Base-by-base conservation (phyloP, 805 yeast genomes). In the Wickerhamiella allomyrinae region DNA sequence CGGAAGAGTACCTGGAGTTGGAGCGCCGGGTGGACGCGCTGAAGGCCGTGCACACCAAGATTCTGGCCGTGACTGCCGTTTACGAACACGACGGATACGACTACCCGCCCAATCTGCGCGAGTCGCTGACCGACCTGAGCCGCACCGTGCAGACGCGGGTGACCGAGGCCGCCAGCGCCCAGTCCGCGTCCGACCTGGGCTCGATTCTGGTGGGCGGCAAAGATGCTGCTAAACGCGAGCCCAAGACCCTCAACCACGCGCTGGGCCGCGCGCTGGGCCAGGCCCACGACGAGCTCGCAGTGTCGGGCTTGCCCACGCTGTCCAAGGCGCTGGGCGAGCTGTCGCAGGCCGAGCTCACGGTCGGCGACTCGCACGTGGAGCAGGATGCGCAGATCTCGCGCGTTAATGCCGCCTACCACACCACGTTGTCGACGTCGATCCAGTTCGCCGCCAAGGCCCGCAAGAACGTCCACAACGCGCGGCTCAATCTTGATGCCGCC, bases 211-310 rank as follows among this genome's bases (percentile, higher is more conserved):
- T 50, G 14, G 46, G 51, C 34, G 56, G 56, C 39, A 41, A 49
- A 20, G 43, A 47, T 19, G 43, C 35, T 29, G 41, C 47, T 20
- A 59, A 61, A 44, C 51, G 58, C 36, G 69, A 71, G 45, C 94
- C 93, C 52, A 80, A 81, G 68, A 84, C 94, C 13, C 67, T 83
- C 55, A 77, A 79, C 60, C 89, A 81, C 58, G 93, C 94, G 6
- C 65, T 83, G 45, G 73, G 84, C 37, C 73, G 89, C 45, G 87
- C 89, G 33, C 56, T 69, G 40, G 63, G 63, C 49, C 50, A 62
- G 25, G 43, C 49, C 17, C 49, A 49, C 37, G 42, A 43, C 46
- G 46, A 48, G 39, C 58, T 63, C 25, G 67, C 68, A 38, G 55
- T 67, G 21, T 67, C 65, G 42, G 67, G 68, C 47, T 53, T 56